Evolutionary conservation across 108 stramenopile species (phyloP), one percentile per base, ranked within the genome.

Genomic region (Skeletonema marinoi): DNA sequence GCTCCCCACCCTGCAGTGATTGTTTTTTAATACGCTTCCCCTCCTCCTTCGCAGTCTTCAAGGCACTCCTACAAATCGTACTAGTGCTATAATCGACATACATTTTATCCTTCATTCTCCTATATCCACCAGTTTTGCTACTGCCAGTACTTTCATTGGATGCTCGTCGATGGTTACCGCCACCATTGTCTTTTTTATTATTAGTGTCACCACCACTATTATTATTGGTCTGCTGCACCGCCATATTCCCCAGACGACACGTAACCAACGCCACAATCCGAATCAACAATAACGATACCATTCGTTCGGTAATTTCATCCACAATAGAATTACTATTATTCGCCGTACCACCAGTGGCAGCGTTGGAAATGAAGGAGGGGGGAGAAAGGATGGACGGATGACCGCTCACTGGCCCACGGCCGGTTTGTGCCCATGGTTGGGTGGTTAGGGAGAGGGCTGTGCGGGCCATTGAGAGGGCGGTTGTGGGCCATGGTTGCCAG

Each of bases 241-340:
- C 21, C 58, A 54, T 0, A 70, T 71, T 71, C 14, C 68, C 77
- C 44, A 70, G 36, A 42, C 75, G 84, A 75, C 60, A 78, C 39
- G 69, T 68, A 4, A 90, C 84, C 61, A 88, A 71, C 6, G 89
- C 90, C 21, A 89, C 85, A 32, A 90, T 85, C 30, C 90, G 78
- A 50, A 91, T 79, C 56, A 91, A 48, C 32, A 93, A 65, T 50
- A 93, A 67, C 10, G 90, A 66, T 9, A 89, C 88, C n/a, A 90
- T 68, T 7, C 90, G 82, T 14, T 88, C 85, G 12, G 84, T 79
- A 29, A 80, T 74, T 29, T 65, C 51, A 11, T 65, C 36, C 29
- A 69, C 60, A 8, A 56, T 61, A 0, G 30, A 30, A 58, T 33
- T 59, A 25, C 25, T 25, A 35, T 30, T 50, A 64, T 66, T 35